Evolutionary conservation across 371 early-diverging fungal genomes (phyloP).

Genomic region (Entomophthora muscae): DNA sequence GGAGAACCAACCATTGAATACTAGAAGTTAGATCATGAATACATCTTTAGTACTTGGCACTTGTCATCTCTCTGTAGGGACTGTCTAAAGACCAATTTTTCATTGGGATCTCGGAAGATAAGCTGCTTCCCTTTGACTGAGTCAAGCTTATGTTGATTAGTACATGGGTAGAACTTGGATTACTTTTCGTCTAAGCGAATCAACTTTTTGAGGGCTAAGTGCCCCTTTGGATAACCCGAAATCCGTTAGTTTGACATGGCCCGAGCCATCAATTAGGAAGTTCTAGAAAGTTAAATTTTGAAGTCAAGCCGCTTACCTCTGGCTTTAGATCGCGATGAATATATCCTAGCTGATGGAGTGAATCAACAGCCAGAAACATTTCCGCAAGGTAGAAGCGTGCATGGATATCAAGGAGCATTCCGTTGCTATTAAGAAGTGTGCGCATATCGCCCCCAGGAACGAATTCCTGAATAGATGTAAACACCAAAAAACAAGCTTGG

Average conservation of each 20-base stretch:
- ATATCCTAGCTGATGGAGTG: conserved; percentile 38
- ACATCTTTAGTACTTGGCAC: conserved; percentile 12
- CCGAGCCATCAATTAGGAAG: conserved; percentile 37
- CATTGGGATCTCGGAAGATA: conserved; percentile 20
- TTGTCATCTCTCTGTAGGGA: background rate
- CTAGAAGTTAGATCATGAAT: conserved; percentile 14
- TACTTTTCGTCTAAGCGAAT: conserved; percentile 30
- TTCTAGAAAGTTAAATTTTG: conserved; percentile 16
- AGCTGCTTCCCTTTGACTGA: conserved; percentile 26
- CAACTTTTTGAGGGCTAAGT: conserved; percentile 34
- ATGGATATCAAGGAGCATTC: conserved; percentile 34
- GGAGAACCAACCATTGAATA: conserved; percentile 70
- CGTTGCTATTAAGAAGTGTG: conserved; percentile 35
- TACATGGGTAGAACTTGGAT: conserved; percentile 10
- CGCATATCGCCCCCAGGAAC: conserved; percentile 66
- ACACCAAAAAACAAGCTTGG: conserved; percentile 14
- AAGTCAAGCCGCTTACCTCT: conserved; percentile 9
- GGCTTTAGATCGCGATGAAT: conserved; percentile 51
- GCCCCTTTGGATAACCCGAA: conserved; percentile 78
- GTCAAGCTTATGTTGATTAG: conserved; percentile 19
- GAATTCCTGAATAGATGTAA: conserved; percentile 26
- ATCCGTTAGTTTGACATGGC: conserved; percentile 69
- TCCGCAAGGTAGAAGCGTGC: conserved; percentile 56
- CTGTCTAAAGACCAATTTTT: conserved; percentile 24
- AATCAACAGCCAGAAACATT: conserved; percentile 45